Conservation (phyloP, 768 basidiomycete species). For the Suillus brevipes region DNA sequence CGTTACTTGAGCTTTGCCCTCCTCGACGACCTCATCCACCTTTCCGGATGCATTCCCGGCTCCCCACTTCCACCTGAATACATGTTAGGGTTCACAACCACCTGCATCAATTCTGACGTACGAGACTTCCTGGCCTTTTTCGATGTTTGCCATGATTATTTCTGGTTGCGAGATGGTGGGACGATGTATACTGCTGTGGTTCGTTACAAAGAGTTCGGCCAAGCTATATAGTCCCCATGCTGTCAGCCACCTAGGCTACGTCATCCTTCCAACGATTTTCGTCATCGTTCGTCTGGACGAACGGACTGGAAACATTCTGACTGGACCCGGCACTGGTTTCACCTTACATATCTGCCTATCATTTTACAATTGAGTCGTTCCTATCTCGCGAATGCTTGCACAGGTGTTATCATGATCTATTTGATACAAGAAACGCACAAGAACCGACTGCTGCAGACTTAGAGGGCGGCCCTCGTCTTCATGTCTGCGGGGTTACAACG, state of each 20-base stretch:
- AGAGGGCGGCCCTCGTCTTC: no score
- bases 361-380: no score
- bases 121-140: constrained; percentile 37
- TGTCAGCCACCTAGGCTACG: no score
- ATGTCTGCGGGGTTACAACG: constrained; percentile 37
- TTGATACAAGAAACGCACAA: no score
- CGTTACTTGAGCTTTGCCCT: constrained; percentile 44
- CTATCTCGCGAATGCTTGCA: no score
- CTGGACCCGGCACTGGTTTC: neutral
- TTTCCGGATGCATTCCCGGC: constrained; percentile 32
- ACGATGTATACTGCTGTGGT: no score
- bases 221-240: no score
- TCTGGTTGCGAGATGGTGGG: neutral
- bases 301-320: neutral
- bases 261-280: neutral
- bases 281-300: neutral
- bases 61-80: constrained; percentile 39
- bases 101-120: constrained; percentile 18
- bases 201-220: no score
- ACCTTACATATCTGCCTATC: no score
- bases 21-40: constrained; percentile 42
- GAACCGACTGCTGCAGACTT: no score
- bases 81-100: neutral
- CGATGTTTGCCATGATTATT: constrained; percentile 17
- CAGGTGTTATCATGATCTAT: no score